Evolutionary conservation across 116 monocot species (phyloP).

Genomic region (Trichopus zeylanicus): DNA sequence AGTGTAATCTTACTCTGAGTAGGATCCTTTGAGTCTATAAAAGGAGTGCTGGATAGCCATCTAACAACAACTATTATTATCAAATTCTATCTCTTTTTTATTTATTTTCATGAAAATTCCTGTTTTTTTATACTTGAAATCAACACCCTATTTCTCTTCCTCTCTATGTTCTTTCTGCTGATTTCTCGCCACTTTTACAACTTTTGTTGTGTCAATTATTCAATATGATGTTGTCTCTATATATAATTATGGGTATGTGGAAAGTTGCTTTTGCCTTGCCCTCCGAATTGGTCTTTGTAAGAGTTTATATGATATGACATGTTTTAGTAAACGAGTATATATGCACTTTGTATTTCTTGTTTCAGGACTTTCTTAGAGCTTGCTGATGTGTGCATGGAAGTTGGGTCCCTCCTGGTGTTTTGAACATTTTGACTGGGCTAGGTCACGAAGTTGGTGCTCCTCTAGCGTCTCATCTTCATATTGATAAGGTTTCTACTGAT

Average conservation of each 20-base stretch:
- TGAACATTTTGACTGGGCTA: constrained; percentile 90
- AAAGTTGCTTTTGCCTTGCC: constrained; percentile 98
- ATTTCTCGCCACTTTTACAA: too few species aligned
- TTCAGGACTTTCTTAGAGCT: constrained; percentile 97
- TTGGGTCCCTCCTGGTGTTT: constrained; percentile 86
- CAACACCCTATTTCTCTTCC: too few species aligned
- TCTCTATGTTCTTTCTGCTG: too few species aligned
- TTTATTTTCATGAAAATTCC: too few species aligned
- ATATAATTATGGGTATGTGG: constrained; percentile 78
- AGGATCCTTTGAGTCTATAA: too few species aligned
- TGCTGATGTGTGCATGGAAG: constrained; percentile 84
- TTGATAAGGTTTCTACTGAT: constrained; percentile 66
- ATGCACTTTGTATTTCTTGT: not conserved
- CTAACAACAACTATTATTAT: too few species aligned
- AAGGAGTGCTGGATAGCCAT: too few species aligned
- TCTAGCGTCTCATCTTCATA: constrained; percentile 79
- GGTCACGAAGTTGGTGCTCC: constrained; percentile 94
- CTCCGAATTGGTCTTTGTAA: constrained; percentile 94
- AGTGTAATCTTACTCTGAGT: too few species aligned
- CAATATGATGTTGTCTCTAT: too few species aligned
- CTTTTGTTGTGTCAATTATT: too few species aligned
- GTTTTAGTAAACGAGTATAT: not conserved
- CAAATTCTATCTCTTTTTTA: too few species aligned
- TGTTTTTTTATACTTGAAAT: too few species aligned
- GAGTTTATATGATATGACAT: constrained; percentile 8